Percentiles rank a stretch among this genome's conserved stretches.
Evolutionary conservation across 805 yeast genomes (phyloP).

Genomic region (Diddensiella santjacobensis): DNA sequence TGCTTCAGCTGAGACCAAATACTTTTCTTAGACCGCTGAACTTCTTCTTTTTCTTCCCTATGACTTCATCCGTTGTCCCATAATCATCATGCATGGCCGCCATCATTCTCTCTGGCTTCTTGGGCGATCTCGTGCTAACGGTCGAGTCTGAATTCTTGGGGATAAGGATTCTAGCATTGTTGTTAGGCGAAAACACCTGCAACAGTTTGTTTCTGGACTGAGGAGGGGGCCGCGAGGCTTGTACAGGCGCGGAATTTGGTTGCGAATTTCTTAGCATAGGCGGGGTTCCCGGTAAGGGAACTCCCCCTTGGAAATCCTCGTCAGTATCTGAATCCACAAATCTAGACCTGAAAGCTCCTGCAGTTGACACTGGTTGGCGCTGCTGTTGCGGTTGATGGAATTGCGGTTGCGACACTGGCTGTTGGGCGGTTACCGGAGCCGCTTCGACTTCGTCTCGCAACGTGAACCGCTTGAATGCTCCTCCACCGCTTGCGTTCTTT

Average conservation of each 20-base stretch:
- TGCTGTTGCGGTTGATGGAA: background rate
- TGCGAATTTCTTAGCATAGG: background rate
- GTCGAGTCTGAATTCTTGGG: conserved; percentile 13
- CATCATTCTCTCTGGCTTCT: conserved; percentile 21
- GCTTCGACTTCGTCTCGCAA: conserved; percentile 6
- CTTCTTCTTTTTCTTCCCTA: conserved; percentile 22
- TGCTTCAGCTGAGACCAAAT: too few species aligned
- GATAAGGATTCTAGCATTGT: conserved; percentile 27
- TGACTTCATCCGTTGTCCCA: conserved; percentile 6
- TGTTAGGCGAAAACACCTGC: conserved; percentile 30
- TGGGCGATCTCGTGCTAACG: background rate
- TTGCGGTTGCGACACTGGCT: background rate
- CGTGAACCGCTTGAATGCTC: conserved; percentile 8
- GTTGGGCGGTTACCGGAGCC: conserved; percentile 1
- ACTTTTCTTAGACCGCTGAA: conserved; percentile 22
- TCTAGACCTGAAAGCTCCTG: conserved; percentile 27
- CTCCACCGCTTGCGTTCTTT: background rate
- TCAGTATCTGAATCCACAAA: conserved; percentile 34
- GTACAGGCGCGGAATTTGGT: background rate
- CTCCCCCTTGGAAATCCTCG: conserved; percentile 21
- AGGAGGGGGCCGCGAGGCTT: conserved; percentile 2
- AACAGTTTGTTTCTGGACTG: conserved; percentile 18
- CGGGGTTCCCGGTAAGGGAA: background rate
- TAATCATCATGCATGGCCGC: background rate
- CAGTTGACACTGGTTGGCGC: conserved; percentile 1